Percentiles rank a stretch among this genome's conserved stretches.
Conservation (phyloP, 225 moss, liverwort and hornwort species). For the Physcomitrium patens region DNA sequence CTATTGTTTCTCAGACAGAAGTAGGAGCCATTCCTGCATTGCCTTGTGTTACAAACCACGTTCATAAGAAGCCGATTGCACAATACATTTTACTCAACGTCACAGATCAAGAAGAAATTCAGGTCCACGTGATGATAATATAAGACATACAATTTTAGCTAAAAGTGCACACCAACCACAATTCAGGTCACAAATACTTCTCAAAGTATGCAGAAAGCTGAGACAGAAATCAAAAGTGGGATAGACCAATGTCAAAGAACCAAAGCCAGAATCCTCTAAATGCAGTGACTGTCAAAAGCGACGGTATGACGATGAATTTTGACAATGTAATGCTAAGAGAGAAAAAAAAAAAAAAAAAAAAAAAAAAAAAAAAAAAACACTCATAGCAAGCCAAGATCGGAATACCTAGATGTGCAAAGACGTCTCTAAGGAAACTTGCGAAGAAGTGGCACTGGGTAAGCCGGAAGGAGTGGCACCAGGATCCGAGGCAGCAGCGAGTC, state of each 20-base stretch:
- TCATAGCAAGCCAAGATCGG: constrained; percentile 18
- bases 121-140: not conserved
- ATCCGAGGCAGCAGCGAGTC: constrained; percentile 60
- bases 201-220: not conserved
- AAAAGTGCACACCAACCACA: constrained; percentile 14
- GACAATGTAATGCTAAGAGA: not conserved
- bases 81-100: constrained; percentile 14
- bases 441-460: constrained; percentile 52
- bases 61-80: not conserved
- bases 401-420: constrained; percentile 65
- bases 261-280: constrained; percentile 3
- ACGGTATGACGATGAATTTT: not conserved
- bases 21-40: constrained; percentile 10
- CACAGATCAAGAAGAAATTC: not conserved
- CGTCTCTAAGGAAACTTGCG: constrained; percentile 57
- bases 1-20: constrained; percentile 1
- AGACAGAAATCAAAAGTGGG: not conserved
- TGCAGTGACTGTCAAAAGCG: constrained; percentile 5
- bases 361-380: constrained; percentile 5
- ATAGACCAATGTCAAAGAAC: not conserved
- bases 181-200: constrained; percentile 5
- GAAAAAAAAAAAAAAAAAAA: constrained; percentile 24
- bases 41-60: constrained; percentile 1
- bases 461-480: constrained; percentile 47
- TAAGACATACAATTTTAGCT: constrained; percentile 4